phyloP scores from a whole-genome alignment of 1,284 basidiomycete species.

The Sanghuangporus baumii region DNA sequence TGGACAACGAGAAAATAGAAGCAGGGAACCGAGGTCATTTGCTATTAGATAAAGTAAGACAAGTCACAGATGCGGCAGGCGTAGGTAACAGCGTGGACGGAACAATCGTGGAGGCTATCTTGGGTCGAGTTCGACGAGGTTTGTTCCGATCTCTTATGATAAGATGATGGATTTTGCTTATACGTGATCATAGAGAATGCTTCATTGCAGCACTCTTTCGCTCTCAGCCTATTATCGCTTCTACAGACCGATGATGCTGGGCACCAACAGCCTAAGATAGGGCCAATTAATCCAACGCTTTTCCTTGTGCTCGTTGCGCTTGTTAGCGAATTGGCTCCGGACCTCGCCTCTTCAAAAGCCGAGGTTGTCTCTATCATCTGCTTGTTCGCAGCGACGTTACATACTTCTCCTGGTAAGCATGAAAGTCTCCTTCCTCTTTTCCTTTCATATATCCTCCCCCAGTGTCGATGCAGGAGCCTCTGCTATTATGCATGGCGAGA shows the following conservation, averaged over 20 bases:
- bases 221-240: background rate
- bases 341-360: background rate
- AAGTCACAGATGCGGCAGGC: background rate
- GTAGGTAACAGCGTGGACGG: background rate
- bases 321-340: conserved; percentile 5
- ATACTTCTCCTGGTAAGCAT: background rate
- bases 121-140: conserved; percentile 1
- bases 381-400: background rate
- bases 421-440: background rate
- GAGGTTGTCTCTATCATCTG: conserved; percentile 1
- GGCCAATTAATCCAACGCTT: conserved; percentile 5
- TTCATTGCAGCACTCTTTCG: background rate
- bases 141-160: background rate
- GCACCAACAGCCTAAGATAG: background rate
- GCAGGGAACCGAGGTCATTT: background rate
- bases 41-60: background rate
- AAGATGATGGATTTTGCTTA: background rate
- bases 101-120: conserved; percentile 1
- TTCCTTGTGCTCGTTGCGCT: conserved; percentile 10
- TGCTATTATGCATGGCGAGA: conserved; percentile 62
- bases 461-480: conserved; percentile 68
- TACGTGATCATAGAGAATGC: background rate
- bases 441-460: background rate
- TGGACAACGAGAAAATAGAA: background rate
- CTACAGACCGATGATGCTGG: background rate